Evolutionary conservation across 1,284 basidiomycete species (phyloP), one percentile per base, ranked within the genome.

Genomic region (Cryptococcus floricola): DNA sequence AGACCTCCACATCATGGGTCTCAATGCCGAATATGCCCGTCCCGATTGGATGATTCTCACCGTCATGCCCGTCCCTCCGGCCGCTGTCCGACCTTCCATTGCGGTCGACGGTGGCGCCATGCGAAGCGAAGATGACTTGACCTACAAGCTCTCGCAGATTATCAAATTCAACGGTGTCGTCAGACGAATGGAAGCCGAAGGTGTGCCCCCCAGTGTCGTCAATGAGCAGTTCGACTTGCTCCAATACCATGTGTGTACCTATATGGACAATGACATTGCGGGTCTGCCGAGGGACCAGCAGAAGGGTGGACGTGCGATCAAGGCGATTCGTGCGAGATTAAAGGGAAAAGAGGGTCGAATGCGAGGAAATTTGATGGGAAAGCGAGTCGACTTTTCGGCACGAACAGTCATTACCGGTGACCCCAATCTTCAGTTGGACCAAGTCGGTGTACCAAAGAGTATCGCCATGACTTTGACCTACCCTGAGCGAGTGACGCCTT

Each of bases 11-110:
- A 82, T 94, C 16, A 85, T 98, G 63, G 96, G 96, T 42, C 84
- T 98, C 8, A 95, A 91, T 27, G 91, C 92, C 53, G 91, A 93
- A 71, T 98, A 95, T 73, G 96, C 96, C 13, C 85, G 94, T 44
- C 96, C 96, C 3, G 93, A 98, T 70, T 98, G 96, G 96, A 98
- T 99, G 96, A 94, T 99, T 66, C 80, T 98, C 51, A 98, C 96
- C 0, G 93, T 98, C 31, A 83, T 98, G 70, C 96, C 96, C 39
- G 95, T 99, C 0, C 96, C 96, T 1, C 96, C 96, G 0, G 95
- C 96, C 12, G 93, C 96, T 12, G 96, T 99, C 50, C 90, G 96
- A 48, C 96, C 96, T 0, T 96, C 92, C 76, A 97, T 98, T 57
- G 88, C 93, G 19, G 89, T 95, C 31, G 95, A 98, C 68, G 95